A percentile compares a stretch with the other conserved stretches of the same genome.
Evolutionary conservation across 192 early-diverging fungal genomes (phyloP).

Genomic region (Phycomyces blakesleeanus): DNA sequence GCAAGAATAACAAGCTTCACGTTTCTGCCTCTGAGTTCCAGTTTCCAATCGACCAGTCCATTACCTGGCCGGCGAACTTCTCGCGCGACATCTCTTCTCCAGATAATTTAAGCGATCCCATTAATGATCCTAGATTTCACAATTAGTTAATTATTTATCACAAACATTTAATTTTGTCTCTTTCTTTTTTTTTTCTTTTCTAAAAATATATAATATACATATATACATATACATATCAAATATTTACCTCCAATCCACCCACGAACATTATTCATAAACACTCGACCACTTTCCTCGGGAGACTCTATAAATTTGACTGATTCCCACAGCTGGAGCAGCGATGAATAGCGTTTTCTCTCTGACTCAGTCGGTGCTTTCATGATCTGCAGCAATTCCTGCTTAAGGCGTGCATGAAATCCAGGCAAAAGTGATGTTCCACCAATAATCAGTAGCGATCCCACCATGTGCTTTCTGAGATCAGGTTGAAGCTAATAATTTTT

Average conservation of each 20-base stretch:
- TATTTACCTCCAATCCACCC: constrained; percentile 79
- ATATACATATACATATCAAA: too few relatives aligned
- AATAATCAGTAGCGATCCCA: constrained; percentile 62
- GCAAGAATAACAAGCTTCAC: neutral
- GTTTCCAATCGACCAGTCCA: constrained; percentile 59
- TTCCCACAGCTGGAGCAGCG: constrained; percentile 42
- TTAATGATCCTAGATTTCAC: constrained; percentile 53
- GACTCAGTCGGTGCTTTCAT: constrained; percentile 38
- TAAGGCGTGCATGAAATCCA: constrained; percentile 58
- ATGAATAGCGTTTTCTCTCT: constrained; percentile 45
- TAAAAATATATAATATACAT: too few relatives aligned
- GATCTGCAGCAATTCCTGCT: constrained; percentile 54
- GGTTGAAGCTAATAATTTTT: constrained; percentile 48
- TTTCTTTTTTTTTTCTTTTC: too few relatives aligned
- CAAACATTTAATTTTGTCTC: too few relatives aligned
- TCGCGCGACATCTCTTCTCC: constrained; percentile 64
- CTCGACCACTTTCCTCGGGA: constrained; percentile 36
- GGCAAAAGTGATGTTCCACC: constrained; percentile 79
- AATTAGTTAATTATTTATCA: too few relatives aligned
- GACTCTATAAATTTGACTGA: constrained; percentile 57
- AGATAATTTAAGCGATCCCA: constrained; percentile 70
- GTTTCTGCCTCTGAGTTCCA: neutral
- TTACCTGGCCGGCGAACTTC: constrained; percentile 59
- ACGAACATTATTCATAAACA: constrained; percentile 67
- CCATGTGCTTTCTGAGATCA: constrained; percentile 67